Evolutionary conservation across 176 grass and related monocot genomes (phyloP).

Genomic region (Rhipidocladum racemiflorum): DNA sequence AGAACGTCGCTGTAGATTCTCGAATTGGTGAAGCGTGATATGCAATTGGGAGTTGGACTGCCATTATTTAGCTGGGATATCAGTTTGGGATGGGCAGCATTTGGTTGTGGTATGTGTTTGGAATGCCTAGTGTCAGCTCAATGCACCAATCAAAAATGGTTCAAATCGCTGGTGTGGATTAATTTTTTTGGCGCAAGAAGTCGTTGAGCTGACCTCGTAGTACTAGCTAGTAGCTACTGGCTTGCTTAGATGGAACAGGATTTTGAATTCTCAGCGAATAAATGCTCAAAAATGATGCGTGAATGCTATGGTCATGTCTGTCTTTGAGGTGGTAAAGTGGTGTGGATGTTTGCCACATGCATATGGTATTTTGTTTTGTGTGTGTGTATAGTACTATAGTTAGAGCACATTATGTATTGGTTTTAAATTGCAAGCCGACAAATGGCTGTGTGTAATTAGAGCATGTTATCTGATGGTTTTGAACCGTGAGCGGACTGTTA

Average conservation of each 20-base stretch:
- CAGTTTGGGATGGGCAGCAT: neutral
- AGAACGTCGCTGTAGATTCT: neutral
- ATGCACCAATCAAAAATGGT: neutral
- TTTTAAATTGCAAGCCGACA: neutral
- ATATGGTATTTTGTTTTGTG: constrained; percentile 11
- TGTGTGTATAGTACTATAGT: neutral
- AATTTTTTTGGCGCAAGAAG: neutral
- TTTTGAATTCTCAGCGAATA: constrained; percentile 1
- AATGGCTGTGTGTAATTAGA: constrained; percentile 18
- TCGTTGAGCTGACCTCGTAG: neutral
- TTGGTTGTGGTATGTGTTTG: neutral
- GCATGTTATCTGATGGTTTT: neutral
- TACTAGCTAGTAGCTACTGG: neutral
- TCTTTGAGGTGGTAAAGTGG: neutral
- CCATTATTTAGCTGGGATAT: neutral
- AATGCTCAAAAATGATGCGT: neutral
- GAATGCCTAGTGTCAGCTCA: neutral
- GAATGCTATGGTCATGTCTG: neutral
- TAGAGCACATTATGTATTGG: neutral
- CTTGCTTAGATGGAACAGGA: neutral
- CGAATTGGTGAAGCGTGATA: neutral
- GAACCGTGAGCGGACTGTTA: neutral
- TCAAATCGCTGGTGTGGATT: neutral
- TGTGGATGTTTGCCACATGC: neutral
- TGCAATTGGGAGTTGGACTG: neutral